These are phyloP conservation scores for Amphirosellinia nigrospora DNA, from an alignment of 495 filamentous ascomycete species.

Conservation along the genomic window DNA sequence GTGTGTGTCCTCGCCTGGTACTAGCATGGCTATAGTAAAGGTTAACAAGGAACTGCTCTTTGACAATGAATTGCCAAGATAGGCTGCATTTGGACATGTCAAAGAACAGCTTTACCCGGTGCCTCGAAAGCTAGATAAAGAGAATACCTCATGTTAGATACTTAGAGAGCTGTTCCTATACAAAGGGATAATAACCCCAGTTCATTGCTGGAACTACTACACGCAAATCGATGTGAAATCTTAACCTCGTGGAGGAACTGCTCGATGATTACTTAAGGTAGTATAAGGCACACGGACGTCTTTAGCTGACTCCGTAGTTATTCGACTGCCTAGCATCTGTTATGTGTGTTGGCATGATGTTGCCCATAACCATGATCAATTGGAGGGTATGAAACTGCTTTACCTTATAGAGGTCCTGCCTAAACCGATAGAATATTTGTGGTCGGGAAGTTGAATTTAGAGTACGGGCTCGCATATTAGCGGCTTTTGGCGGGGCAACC, in stretches of 20 bases:
- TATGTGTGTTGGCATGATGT: too few species aligned
- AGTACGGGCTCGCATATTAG: slow-evolving; percentile 14
- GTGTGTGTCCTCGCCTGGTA: not conserved
- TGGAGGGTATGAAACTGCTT: too few species aligned
- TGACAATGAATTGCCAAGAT: slow-evolving; percentile 25
- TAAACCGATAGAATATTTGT: not conserved
- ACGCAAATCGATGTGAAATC: not conserved
- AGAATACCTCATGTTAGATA: not conserved
- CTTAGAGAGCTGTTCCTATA: not conserved
- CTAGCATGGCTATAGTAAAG: not conserved
- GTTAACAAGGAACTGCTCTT: not conserved
- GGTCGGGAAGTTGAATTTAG: not conserved
- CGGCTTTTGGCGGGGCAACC: slow-evolving; percentile 23
- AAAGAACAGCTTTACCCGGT: slow-evolving; percentile 5
- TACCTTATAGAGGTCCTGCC: too few species aligned
- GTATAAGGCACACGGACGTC: too few species aligned
- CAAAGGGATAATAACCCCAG: not conserved
- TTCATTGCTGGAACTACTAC: not conserved
- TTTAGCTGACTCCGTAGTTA: not conserved
- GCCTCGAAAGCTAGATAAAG: slow-evolving; percentile 3
- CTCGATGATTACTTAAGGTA: not conserved
- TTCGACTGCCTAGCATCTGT: too few species aligned
- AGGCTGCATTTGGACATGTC: slow-evolving; percentile 18
- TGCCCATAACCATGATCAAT: too few species aligned
- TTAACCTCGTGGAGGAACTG: not conserved